phyloP scores from a whole-genome alignment of 441 rosid species.

The Bocquillonia castaneifolia region DNA sequence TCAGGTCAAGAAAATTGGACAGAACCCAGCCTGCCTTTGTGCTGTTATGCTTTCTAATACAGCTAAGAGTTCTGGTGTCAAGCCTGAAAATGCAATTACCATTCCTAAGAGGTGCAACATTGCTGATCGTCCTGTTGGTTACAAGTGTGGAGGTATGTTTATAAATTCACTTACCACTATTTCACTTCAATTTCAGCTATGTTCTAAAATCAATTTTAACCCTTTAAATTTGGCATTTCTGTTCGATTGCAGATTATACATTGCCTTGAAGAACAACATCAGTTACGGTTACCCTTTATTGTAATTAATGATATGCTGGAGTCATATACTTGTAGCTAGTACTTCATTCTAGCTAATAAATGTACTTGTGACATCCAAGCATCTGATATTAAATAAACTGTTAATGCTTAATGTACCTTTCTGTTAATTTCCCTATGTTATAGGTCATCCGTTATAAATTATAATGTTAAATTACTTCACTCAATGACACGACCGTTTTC shows the following conservation, averaged over 20 bases:
- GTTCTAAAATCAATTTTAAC: background rate
- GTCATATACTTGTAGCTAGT: constrained; percentile 7
- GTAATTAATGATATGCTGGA: constrained; percentile 6
- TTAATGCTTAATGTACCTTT: background rate
- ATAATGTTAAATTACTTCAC: too few species aligned
- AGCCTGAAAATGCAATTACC: constrained; percentile 67
- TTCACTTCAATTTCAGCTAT: background rate
- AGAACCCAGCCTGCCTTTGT: constrained; percentile 71
- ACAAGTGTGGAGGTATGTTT: constrained; percentile 73
- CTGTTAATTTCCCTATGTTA: too few species aligned
- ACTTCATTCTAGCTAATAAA: constrained; percentile 19
- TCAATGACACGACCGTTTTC: too few species aligned
- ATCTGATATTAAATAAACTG: constrained; percentile 23
- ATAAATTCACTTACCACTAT: background rate
- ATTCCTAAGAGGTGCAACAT: constrained; percentile 89
- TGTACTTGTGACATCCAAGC: constrained; percentile 14
- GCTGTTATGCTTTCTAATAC: constrained; percentile 84
- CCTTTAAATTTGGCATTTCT: background rate
- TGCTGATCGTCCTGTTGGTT: constrained; percentile 70
- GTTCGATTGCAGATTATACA: constrained; percentile 52
- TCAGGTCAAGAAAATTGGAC: constrained; percentile 65
- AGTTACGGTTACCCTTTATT: constrained; percentile 2
- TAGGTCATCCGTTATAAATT: too few species aligned
- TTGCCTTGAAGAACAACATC: constrained; percentile 48
- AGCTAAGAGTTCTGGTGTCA: constrained; percentile 63